Percentiles rank a stretch among this genome's conserved stretches.
phyloP scores from a whole-genome alignment of 345 rosid genomes.

The Microthlaspi erraticum region DNA sequence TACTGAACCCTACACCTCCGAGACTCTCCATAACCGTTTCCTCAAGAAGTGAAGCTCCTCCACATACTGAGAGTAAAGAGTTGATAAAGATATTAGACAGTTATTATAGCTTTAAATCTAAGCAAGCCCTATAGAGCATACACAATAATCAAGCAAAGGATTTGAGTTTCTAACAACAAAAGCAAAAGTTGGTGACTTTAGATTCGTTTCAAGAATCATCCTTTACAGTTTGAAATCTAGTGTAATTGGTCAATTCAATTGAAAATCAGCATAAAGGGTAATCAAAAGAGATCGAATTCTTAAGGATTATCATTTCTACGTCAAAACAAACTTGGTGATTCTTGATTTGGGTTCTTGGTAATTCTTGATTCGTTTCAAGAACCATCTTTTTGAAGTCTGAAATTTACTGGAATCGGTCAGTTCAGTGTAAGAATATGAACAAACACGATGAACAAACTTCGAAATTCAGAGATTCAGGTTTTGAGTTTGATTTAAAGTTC shows the following conservation, averaged over 20 bases:
- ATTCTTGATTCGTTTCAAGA: background rate
- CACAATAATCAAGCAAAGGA: background rate
- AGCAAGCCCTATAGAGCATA: background rate
- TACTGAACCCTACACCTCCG: constrained; percentile 57
- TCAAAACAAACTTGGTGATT: too few relatives aligned
- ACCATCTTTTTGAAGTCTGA: background rate
- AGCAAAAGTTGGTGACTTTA: background rate
- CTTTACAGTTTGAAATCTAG: too few relatives aligned
- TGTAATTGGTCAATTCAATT: too few relatives aligned
- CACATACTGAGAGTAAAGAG: background rate
- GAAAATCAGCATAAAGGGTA: too few relatives aligned
- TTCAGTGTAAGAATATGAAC: background rate
- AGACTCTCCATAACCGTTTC: constrained; percentile 59
- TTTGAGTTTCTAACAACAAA: constrained; percentile 2
- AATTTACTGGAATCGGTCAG: background rate
- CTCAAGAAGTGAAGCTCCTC: constrained; percentile 13
- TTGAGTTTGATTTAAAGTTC: background rate
- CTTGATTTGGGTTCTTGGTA: too few relatives aligned
- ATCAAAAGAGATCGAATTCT: too few relatives aligned
- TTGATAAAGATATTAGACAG: constrained; percentile 6
- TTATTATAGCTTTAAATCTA: background rate
- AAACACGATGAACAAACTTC: background rate
- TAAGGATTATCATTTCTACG: too few relatives aligned
- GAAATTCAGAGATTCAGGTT: background rate
- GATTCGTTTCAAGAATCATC: background rate